A percentile compares a stretch with the other conserved stretches of the same genome.
These are phyloP conservation scores for Trypanosoma cruzi DNA, from an alignment of 208 protist species.

Conservation along the genomic window DNA sequence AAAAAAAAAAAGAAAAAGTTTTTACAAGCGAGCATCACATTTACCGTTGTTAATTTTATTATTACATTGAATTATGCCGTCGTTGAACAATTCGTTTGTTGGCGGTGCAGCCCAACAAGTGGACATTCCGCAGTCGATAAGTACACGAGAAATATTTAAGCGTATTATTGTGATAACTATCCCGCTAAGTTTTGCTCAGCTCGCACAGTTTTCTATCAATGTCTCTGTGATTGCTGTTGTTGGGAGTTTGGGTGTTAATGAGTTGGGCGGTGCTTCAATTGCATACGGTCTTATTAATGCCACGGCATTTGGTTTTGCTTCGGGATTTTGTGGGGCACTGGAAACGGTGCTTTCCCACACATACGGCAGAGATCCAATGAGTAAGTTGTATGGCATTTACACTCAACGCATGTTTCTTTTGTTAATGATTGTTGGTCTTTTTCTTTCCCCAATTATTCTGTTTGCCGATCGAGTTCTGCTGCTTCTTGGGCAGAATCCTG, in stretches of 20 bases:
- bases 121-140: background rate
- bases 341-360: constrained; percentile 80
- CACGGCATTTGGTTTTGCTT: constrained; percentile 64
- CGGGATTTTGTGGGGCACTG: constrained; percentile 71
- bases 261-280: constrained; percentile 65
- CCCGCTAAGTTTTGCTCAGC: constrained; percentile 57
- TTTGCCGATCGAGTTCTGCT: constrained; percentile 61
- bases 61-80: constrained; percentile 4
- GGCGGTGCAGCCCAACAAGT: constrained; percentile 6
- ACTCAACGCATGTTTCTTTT: constrained; percentile 75
- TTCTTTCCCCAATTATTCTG: constrained; percentile 51
- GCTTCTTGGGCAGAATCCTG: constrained; percentile 48
- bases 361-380: constrained; percentile 68
- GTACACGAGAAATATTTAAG: constrained; percentile 10
- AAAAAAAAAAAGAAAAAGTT: too few relatives aligned
- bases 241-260: constrained; percentile 46
- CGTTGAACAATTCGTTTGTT: constrained; percentile 24
- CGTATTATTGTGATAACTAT: constrained; percentile 53
- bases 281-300: constrained; percentile 78
- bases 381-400: constrained; percentile 78
- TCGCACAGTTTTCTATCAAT: constrained; percentile 67
- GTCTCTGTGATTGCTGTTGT: constrained; percentile 53
- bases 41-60: too few relatives aligned
- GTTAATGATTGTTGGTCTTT: constrained; percentile 53
- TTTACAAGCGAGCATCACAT: too few relatives aligned